Conservation (phyloP, 176 grass and related monocot species). For the Triticum timopheevii region DNA sequence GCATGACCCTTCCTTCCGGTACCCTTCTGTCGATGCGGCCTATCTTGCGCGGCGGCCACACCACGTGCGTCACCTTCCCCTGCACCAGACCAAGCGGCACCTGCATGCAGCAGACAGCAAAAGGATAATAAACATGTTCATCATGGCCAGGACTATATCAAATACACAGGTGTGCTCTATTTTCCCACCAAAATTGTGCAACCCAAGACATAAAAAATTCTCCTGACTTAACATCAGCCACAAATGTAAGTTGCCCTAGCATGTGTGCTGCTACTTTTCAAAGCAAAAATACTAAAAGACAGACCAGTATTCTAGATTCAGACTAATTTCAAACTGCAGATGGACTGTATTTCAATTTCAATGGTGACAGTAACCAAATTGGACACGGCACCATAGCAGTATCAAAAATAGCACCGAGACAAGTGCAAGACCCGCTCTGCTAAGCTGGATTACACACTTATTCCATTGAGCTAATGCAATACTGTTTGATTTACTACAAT, state of each 20-base stretch:
- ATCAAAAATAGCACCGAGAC: not conserved
- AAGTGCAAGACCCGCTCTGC: not conserved
- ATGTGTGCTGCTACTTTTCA: not conserved
- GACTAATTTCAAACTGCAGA: not conserved
- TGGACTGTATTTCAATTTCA: not conserved
- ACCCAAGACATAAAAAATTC: not conserved
- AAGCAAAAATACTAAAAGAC: not conserved
- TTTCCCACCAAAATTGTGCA: not conserved
- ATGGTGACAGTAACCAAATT: not conserved
- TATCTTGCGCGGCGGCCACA: slow-evolving; percentile 74
- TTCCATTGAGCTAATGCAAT: not conserved
- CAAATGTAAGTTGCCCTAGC: no score
- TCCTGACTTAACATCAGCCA: not conserved
- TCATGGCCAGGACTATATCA: not conserved
- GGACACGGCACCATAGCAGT: not conserved
- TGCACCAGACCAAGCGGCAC: slow-evolving; percentile 68
- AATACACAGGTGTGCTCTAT: not conserved
- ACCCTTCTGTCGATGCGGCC: slow-evolving; percentile 43
- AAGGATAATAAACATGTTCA: not conserved
- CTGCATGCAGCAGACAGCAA: slow-evolving; percentile 29
- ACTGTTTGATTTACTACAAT: not conserved
- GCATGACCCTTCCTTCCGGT: slow-evolving; percentile 42
- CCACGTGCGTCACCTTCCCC: slow-evolving; percentile 54
- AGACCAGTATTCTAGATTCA: not conserved
- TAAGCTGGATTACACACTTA: not conserved